Base-by-base conservation (phyloP, 805 yeast genomes). In the Candida caryicola region DNA sequence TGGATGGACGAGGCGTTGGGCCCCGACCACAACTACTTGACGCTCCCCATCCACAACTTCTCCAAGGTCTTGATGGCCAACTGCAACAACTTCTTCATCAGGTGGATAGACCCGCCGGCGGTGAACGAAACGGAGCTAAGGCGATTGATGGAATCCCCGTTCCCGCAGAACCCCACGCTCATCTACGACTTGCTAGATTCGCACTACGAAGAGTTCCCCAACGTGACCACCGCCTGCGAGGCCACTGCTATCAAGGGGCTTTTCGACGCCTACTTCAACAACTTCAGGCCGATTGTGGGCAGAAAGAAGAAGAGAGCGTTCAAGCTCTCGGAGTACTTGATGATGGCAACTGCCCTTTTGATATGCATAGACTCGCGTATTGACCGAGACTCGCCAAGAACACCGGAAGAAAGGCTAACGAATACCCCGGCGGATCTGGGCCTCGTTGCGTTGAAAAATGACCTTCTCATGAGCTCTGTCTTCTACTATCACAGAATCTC, bases 71-170 rank as follows among this genome's bases (percentile, higher is more conserved):
- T 59, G 26, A 41, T 50, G 21, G 29, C 36, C n/a, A 49, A 52
- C 23, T 29, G 52, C 17, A 40, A 44, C 14, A 21, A 41, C 2
- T 47, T 57, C 9, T 39, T 52, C 15, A 36, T 45, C 29, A 52
- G 48, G 36, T 66, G 68, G 62, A 50, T 55, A 8, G 68, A 61
- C 29, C 66, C 67, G 6, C 56, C 59, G 0, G 41, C 50, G 9
- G 38, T 56, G 9, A 57, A 54, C 30, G 43, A 45, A 4, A 41
- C 49, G 12, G 51, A 37, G 13, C 48, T 48, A 17, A 39, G 34
- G n/a, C 47, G 46, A 27, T 36, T 53, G 19, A 44, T 59, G 19
- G 55, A 49, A 23, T 31, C 41, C 9, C 66, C 69, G 0, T 48
- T 64, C 13, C 49, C 52, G 1, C 42, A 44, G 6, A 47, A 56